Conservation (phyloP, 2,329 filamentous ascomycete genomes). For the Colletotrichum falcatum region DNA sequence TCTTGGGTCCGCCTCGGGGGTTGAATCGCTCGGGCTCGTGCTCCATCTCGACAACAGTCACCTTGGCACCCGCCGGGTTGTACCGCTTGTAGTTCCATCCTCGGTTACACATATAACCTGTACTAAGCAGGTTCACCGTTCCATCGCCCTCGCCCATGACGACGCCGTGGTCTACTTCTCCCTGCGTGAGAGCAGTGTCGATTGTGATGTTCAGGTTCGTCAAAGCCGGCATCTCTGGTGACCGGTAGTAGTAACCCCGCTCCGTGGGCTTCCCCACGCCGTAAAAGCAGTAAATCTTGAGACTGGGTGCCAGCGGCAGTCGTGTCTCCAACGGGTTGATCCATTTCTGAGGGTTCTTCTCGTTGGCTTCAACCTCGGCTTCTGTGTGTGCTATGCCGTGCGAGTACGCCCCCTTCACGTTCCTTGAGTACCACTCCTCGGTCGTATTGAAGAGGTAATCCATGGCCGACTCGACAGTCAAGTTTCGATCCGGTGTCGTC, state of each 20-base stretch:
- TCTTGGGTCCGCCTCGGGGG: slow-evolving; percentile 77
- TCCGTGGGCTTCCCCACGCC: slow-evolving; percentile 95
- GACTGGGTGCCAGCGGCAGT: slow-evolving; percentile 84
- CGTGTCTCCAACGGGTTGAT: slow-evolving; percentile 93
- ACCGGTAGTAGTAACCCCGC: slow-evolving; percentile 89
- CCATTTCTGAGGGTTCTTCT: slow-evolving; percentile 85
- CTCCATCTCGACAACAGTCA: slow-evolving; percentile 94
- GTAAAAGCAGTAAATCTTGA: slow-evolving; percentile 99
- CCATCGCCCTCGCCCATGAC: slow-evolving; percentile 96
- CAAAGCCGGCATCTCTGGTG: slow-evolving; percentile 71
- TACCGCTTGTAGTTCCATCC: slow-evolving; percentile 95
- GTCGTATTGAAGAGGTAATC: slow-evolving; percentile 81
- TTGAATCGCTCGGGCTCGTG: slow-evolving; percentile 95
- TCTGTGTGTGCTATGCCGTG: slow-evolving; percentile 86
- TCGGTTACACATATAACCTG: slow-evolving; percentile 96
- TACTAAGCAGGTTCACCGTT: slow-evolving; percentile 91
- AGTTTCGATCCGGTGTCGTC: slow-evolving; percentile 75
- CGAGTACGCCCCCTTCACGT: slow-evolving; percentile 82
- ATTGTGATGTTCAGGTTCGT: slow-evolving; percentile 80
- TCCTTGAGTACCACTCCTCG: slow-evolving; percentile 86
- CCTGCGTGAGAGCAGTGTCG: slow-evolving; percentile 72
- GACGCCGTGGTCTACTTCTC: slow-evolving; percentile 85
- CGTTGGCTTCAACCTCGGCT: slow-evolving; percentile 84
- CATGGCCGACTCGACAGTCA: slow-evolving; percentile 84
- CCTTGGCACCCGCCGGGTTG: slow-evolving; percentile 84